A percentile compares a stretch with the other conserved stretches of the same genome.
Conservation (phyloP, 495 filamentous ascomycete species). For the Penicillium chermesinum region DNA sequence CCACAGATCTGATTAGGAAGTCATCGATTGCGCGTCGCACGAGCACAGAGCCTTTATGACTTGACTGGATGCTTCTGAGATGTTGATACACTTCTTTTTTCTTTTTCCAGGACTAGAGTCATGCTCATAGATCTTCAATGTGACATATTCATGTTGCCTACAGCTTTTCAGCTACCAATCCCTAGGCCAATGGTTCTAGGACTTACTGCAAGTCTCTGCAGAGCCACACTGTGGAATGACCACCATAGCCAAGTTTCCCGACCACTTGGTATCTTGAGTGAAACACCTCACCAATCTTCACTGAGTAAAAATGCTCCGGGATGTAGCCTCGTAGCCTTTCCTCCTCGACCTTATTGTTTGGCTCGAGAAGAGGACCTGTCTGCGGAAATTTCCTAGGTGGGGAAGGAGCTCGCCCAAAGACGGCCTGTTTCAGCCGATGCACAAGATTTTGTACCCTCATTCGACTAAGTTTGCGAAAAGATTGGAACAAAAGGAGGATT, state of each 20-base stretch:
- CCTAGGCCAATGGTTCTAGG: background rate
- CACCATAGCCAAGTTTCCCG: slow-evolving; percentile 50
- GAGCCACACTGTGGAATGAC: slow-evolving; percentile 50
- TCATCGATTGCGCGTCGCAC: slow-evolving; percentile 13
- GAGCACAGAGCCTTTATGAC: slow-evolving; percentile 14
- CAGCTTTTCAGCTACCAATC: background rate
- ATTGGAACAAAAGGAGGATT: too few relatives aligned
- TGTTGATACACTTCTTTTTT: slow-evolving; percentile 14
- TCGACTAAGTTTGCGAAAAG: too few relatives aligned
- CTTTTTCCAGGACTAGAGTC: slow-evolving; percentile 10
- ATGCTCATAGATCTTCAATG: slow-evolving; percentile 18
- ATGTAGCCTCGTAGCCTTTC: too few relatives aligned
- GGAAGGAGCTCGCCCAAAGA: too few relatives aligned
- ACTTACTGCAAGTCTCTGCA: slow-evolving; percentile 41
- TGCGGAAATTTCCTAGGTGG: too few relatives aligned
- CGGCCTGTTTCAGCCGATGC: too few relatives aligned
- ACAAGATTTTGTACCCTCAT: too few relatives aligned
- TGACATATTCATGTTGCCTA: slow-evolving; percentile 16
- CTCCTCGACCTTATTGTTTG: too few relatives aligned
- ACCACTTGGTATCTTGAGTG: slow-evolving; percentile 46
- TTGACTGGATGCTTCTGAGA: slow-evolving; percentile 9
- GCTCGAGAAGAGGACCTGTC: too few relatives aligned
- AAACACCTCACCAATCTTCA: slow-evolving; percentile 46
- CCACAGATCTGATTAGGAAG: slow-evolving; percentile 16
- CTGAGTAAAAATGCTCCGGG: slow-evolving; percentile 25